These are phyloP conservation scores for Tolypocladium capitatum DNA, from an alignment of 2,329 filamentous ascomycete genomes.

Conservation along the genomic window DNA sequence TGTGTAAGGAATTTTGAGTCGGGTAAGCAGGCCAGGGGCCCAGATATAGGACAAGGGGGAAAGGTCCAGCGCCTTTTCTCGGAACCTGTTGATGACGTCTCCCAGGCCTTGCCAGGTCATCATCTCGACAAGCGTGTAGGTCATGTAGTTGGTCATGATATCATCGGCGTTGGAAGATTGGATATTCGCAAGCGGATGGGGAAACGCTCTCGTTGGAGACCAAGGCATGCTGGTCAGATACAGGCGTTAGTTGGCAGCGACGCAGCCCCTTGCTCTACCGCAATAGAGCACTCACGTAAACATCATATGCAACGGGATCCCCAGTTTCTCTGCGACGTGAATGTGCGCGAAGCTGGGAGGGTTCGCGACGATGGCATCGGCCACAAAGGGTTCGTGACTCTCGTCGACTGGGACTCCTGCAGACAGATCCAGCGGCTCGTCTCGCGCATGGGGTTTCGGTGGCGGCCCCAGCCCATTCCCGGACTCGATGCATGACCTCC, in stretches of 20 bases:
- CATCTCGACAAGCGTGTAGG: conserved; percentile 77
- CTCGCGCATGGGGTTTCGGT: conserved; percentile 29
- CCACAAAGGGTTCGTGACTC: conserved; percentile 55
- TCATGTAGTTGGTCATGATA: conserved; percentile 68
- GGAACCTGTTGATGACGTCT: conserved; percentile 81
- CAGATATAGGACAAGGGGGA: conserved; percentile 69
- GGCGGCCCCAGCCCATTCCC: conserved; percentile 49
- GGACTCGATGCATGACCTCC: conserved; percentile 72
- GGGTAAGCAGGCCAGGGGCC: conserved; percentile 66
- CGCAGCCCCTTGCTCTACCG: neutral
- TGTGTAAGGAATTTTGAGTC: conserved; percentile 68
- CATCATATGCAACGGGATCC: conserved; percentile 70
- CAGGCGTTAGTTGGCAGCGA: neutral
- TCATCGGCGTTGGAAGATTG: conserved; percentile 62
- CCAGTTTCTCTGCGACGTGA: conserved; percentile 62
- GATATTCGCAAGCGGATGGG: conserved; percentile 76
- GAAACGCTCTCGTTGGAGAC: conserved; percentile 74
- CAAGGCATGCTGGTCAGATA: conserved; percentile 76
- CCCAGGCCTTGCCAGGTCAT: conserved; percentile 88
- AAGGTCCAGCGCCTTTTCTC: conserved; percentile 59
- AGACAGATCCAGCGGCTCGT: conserved; percentile 30
- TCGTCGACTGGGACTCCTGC: conserved; percentile 25
- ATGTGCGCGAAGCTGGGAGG: conserved; percentile 66
- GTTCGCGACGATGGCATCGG: conserved; percentile 69
- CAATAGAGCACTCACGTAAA: conserved; percentile 55